Evolutionary conservation across 306 rosid genomes (phyloP), one percentile per base, ranked within the genome.

Genomic region (Carpinus fangiana): DNA sequence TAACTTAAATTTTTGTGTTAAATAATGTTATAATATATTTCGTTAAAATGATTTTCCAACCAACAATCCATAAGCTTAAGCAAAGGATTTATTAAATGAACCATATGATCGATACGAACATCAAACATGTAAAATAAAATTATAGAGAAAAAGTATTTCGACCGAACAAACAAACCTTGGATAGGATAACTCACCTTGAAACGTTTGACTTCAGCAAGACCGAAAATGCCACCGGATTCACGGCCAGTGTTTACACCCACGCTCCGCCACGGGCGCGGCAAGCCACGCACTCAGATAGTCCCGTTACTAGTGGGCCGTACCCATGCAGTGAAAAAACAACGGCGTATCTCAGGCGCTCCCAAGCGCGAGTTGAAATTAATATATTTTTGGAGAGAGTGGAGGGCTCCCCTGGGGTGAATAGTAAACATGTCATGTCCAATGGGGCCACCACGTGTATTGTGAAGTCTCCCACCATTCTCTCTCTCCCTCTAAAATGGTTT

Each of bases 381-480:
- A 55, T n/a, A 17, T 55, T 34, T 34, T 64, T 16, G 14, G 7
- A 28, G 73, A 28, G 43, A 31, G 70, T 75, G 81, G 69, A 56
- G 68, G 68, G 73, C 59, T 23, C 36, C 68, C 50, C 70, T 67
- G 74, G 55, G 59, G 51, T 81, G 89, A 84, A 85, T 73, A 88
- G 86, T 75, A 78, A 82, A 81, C 82, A 76, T 76, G 88, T 86
- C 88, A 70, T 80, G 79, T 82, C 78, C 2, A 70, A 46, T 41
- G 86, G 94, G 89, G 83, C 95, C 92, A 81, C 89, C 89, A 86
- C 76, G 90, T 88, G 90, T 86, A 60, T 83, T 80, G 88, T 79
- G 86, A 82, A 70, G 38, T 78, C 87, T 46, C 26, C 48, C 50
- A 7, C 76, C 68, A 57, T 57, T 52, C 66, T 43, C 78, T 74